Conservation (phyloP, 1,139 yeast genomes). For the Blastobotrys capitulatus region DNA sequence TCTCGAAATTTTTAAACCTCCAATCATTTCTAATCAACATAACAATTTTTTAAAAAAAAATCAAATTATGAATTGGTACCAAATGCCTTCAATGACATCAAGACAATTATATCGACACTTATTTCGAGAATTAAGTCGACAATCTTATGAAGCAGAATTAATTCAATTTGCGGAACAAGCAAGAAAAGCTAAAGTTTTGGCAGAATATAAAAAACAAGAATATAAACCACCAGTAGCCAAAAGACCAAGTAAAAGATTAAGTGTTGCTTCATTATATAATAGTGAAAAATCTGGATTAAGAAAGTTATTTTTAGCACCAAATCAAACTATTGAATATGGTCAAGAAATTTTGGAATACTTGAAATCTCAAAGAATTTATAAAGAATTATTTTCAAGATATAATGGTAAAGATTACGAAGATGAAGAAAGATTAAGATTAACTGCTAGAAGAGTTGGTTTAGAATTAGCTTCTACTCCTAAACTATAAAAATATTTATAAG, state of each 20-base stretch:
- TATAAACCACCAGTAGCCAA: slow-evolving; percentile 1
- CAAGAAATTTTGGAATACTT: slow-evolving; percentile 51
- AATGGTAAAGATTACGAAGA: slow-evolving; percentile 77
- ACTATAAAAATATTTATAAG: neutral
- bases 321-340: slow-evolving; percentile 35
- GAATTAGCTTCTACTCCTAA: slow-evolving; percentile 44
- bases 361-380: slow-evolving; percentile 68
- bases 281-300: slow-evolving; percentile 17
- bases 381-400: slow-evolving; percentile 74
- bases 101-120: slow-evolving; percentile 25
- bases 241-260: slow-evolving; percentile 10
- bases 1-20: no score
- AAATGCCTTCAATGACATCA: neutral
- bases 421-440: slow-evolving; percentile 66
- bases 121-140: slow-evolving; percentile 30
- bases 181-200: slow-evolving; percentile 22
- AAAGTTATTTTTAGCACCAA: slow-evolving; percentile 15
- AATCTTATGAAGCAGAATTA: slow-evolving; percentile 27
- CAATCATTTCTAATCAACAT: neutral
- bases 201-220: slow-evolving; percentile 21
- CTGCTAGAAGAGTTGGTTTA: slow-evolving; percentile 85
- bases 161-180: slow-evolving; percentile 25
- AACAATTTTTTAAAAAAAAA: neutral
- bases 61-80: neutral
- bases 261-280: slow-evolving; percentile 21